Percentiles rank a stretch among this genome's conserved stretches.
phyloP scores from a whole-genome alignment of 179 eudicot species.

The Silene coronaria region DNA sequence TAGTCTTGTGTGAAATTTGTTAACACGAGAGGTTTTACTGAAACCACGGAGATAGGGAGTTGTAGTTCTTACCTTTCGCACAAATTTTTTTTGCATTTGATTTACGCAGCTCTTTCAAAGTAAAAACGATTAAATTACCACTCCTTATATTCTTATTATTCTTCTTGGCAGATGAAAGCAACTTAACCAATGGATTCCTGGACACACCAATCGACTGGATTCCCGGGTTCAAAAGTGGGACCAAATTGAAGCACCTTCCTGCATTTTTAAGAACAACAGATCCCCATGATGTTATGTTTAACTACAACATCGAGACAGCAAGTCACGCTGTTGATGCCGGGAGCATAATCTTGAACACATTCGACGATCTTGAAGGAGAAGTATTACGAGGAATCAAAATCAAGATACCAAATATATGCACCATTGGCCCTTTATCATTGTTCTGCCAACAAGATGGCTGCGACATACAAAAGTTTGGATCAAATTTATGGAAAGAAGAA shows the following conservation, averaged over 20 bases:
- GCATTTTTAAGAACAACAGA: conserved; percentile 22
- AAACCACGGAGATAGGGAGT: no score
- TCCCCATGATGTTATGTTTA: conserved; percentile 12
- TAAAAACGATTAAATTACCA: no score
- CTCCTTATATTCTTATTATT: background rate
- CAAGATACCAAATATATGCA: conserved; percentile 15
- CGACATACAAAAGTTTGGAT: background rate
- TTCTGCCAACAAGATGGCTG: conserved; percentile 8
- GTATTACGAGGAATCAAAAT: conserved; percentile 15
- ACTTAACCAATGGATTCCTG: conserved; percentile 21
- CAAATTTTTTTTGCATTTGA: no score
- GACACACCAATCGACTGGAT: conserved; percentile 27
- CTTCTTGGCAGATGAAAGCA: conserved; percentile 22
- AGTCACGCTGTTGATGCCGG: background rate
- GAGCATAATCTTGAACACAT: conserved; percentile 25
- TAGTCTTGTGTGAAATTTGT: no score
- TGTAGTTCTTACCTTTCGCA: no score
- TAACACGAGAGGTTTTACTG: no score
- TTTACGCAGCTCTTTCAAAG: no score
- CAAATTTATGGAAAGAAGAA: conserved; percentile 38
- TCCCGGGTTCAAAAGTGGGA: conserved; percentile 18
- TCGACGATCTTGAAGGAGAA: conserved; percentile 19
- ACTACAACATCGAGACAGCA: background rate
- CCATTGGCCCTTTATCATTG: conserved; percentile 26
- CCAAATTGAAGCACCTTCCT: conserved; percentile 26